Evolutionary conservation across 2,329 filamentous ascomycete genomes (phyloP).

Genomic region (Claviceps pazoutovae): DNA sequence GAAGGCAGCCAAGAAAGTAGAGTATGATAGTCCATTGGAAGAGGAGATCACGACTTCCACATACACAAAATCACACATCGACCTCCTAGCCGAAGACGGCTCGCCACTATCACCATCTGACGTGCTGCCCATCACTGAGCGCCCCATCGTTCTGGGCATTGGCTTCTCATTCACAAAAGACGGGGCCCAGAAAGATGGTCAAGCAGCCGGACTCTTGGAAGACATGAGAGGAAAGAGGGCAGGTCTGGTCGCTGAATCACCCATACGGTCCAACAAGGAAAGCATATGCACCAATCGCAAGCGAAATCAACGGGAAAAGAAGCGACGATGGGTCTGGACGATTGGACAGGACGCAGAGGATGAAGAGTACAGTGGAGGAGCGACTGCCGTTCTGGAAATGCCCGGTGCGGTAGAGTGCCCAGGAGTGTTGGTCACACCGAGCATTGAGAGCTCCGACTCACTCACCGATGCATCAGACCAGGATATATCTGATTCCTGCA

Average conservation of each 20-base stretch:
- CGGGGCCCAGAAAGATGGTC: constrained; percentile 45
- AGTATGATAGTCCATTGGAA: constrained; percentile 47
- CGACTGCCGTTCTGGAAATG: constrained; percentile 24
- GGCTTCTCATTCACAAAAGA: constrained; percentile 37
- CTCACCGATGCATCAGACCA: constrained; percentile 23
- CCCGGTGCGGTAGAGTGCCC: constrained; percentile 6
- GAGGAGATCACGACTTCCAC: constrained; percentile 50
- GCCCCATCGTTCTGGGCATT: constrained; percentile 32
- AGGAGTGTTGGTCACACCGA: constrained; percentile 27
- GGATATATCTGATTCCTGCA: constrained; percentile 36
- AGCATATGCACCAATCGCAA: constrained; percentile 35
- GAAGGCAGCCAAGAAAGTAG: constrained; percentile 40
- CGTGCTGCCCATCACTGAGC: constrained; percentile 14
- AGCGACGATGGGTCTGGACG: constrained; percentile 52
- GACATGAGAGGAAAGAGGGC: constrained; percentile 47
- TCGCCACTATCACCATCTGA: constrained; percentile 30
- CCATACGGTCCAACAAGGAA: constrained; percentile 22
- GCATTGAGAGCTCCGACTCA: constrained; percentile 24
- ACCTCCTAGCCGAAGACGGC: constrained; percentile 44
- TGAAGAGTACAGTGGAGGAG: constrained; percentile 28
- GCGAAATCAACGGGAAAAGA: constrained; percentile 42
- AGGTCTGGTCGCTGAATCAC: constrained; percentile 28
- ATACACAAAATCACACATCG: constrained; percentile 50
- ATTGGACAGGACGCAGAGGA: constrained; percentile 41
- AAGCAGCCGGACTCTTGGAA: constrained; percentile 49